Evolutionary conservation across 129 eudicot genomes (phyloP), one percentile per base, ranked within the genome.

Genomic region (Chrysanthemum makinoi): DNA sequence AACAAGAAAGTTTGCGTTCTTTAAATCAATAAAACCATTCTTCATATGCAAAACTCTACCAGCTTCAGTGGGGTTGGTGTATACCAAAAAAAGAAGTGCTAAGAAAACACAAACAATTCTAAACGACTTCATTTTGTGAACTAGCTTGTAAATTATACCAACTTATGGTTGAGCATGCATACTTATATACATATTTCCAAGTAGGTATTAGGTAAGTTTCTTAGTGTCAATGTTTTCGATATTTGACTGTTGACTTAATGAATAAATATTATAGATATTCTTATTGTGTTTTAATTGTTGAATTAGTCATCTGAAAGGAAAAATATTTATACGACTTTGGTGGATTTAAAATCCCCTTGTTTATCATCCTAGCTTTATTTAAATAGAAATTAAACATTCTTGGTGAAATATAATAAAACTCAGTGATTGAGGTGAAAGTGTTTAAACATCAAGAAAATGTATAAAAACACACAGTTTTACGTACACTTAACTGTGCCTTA

Each of bases 201-300:
- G 58, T 24, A 30, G 50, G 81, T 12, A 18, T 24, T 77, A 13
- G 70, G 75, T 77, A 53, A 39, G 81, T 63, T 62, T 46, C 66
- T 19, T 62, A 10, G 67, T 63, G 65, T 64, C 55, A 70, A 63
- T 33, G 22, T 71, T 48, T 53, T 53, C 62, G 39, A 26, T 70
- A 53, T 73, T 72, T 76, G 75, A 77, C 72, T 78, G 55, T 75
- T 80, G 80, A 80, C 80, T 20, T 24, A 6, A 54, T 28, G 11
- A n/a, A 9, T 20, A 20, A 19, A 58, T 60, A 60, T 26, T 20
- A 50, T 20, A 20, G 47, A 8, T 47, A 13, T 30, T 1, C 26
- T 26, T 73, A 11, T 59, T 9, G 71, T 57, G 33, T 64, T 65
- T 73, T 72, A 49, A 67, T 49, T 47, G 6, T 80, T 62, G 80